These are phyloP conservation scores for Russula foetens DNA, from an alignment of 768 basidiomycete genomes.

Conservation along the genomic window DNA sequence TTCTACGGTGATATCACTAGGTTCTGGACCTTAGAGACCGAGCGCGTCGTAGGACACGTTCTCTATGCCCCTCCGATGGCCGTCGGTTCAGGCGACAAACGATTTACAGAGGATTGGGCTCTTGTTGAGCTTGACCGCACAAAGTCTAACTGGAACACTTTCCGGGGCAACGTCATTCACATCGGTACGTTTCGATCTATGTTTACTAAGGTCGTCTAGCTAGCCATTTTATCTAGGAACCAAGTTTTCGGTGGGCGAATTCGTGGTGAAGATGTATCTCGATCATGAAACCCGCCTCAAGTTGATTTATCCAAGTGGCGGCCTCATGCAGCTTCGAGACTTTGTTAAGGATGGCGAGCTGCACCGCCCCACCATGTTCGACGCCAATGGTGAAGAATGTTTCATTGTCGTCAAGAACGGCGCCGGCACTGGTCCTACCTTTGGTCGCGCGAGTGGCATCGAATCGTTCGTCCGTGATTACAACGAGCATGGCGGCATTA, in stretches of 20 bases:
- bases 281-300: not conserved
- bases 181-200: conserved; percentile 20
- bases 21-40: not conserved
- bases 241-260: not conserved
- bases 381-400: conserved; percentile 23
- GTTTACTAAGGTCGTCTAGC: not conserved
- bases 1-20: not conserved
- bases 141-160: not conserved
- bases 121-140: not conserved
- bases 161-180: conserved; percentile 9
- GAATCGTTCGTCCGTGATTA: not conserved
- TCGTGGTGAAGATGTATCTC: not conserved
- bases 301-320: not conserved
- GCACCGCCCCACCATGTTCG: conserved; percentile 21
- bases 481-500: not conserved
- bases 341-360: conserved; percentile 28
- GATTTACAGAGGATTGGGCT: conserved; percentile 16
- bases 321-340: conserved; percentile 22
- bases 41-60: not conserved
- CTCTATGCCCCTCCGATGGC: not conserved
- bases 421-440: conserved; percentile 22
- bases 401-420: conserved; percentile 33
- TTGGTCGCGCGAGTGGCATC: not conserved
- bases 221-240: conserved; percentile 10
- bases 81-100: not conserved